Evolutionary conservation across 805 yeast species (phyloP).

Genomic region (Starmerella powellii): DNA sequence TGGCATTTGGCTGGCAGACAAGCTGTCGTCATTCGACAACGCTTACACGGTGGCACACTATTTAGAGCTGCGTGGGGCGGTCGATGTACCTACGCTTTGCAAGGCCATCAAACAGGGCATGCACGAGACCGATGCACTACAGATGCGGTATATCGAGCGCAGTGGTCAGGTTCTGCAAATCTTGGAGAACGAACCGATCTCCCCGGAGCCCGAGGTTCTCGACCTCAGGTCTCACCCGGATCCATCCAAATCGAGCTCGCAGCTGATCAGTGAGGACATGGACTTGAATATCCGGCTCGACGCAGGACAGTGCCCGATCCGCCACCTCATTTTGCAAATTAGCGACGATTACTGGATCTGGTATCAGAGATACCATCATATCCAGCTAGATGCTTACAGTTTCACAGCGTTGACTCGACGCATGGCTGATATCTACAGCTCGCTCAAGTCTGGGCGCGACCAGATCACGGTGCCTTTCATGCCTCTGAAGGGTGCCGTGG

Average conservation of each 20-base stretch:
- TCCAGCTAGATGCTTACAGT: constrained; percentile 16
- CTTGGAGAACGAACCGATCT: not conserved
- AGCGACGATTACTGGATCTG: constrained; percentile 4
- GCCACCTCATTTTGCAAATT: constrained; percentile 6
- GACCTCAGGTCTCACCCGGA: constrained; percentile 4
- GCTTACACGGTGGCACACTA: constrained; percentile 13
- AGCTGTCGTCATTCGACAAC: constrained; percentile 10
- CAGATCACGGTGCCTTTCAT: not conserved
- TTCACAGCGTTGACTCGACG: constrained; percentile 16
- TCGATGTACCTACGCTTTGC: constrained; percentile 2
- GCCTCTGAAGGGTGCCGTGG: constrained; percentile 4
- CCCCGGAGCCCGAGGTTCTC: constrained; percentile 4
- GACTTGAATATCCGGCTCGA: constrained; percentile 2
- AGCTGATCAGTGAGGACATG: constrained; percentile 5
- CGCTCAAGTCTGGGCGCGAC: not conserved
- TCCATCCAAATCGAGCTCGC: not conserved
- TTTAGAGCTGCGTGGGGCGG: constrained; percentile 6
- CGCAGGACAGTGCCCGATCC: not conserved
- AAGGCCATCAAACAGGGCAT: constrained; percentile 9
- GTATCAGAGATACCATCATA: constrained; percentile 17
- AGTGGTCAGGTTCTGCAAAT: constrained; percentile 10
- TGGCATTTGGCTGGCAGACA: constrained; percentile 16
- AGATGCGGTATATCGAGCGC: constrained; percentile 5
- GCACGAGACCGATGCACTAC: constrained; percentile 13
- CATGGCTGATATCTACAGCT: constrained; percentile 12